phyloP scores from a whole-genome alignment of 305 asterid genomes.

The Solanum aculeatissimum region DNA sequence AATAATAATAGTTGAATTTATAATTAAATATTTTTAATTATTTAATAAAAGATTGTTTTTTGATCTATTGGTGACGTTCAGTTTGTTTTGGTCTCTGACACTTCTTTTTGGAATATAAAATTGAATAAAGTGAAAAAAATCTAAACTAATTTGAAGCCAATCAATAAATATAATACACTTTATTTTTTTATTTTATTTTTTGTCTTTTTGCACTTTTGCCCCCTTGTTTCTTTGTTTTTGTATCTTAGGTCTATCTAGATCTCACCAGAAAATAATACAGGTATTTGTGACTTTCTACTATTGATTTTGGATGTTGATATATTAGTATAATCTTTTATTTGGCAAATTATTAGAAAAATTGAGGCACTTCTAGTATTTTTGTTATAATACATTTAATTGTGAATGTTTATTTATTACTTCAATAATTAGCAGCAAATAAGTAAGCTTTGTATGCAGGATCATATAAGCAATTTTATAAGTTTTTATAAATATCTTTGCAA shows the following conservation, averaged over 20 bases:
- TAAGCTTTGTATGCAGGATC: too few species aligned
- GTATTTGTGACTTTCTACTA: not conserved
- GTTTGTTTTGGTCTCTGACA: not conserved
- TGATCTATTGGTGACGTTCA: too few species aligned
- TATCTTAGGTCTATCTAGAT: not conserved
- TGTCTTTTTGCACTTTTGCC: not conserved
- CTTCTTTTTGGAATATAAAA: not conserved
- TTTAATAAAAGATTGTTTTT: too few species aligned
- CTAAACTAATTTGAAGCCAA: not conserved
- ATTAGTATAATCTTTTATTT: not conserved
- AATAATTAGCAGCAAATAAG: too few species aligned
- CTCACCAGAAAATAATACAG: not conserved
- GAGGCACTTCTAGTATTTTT: not conserved
- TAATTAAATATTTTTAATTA: too few species aligned
- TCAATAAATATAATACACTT: not conserved
- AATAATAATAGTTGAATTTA: too few species aligned
- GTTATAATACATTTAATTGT: too few species aligned
- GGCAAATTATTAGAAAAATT: not conserved
- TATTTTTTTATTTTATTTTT: not conserved
- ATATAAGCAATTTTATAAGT: too few species aligned
- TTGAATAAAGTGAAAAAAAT: not conserved
- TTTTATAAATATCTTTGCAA: too few species aligned
- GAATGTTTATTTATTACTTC: too few species aligned
- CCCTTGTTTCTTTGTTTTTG: not conserved
- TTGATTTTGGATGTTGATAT: not conserved